Conservation (phyloP, 2,329 filamentous ascomycete species). For the Fusarium haematococcum region DNA sequence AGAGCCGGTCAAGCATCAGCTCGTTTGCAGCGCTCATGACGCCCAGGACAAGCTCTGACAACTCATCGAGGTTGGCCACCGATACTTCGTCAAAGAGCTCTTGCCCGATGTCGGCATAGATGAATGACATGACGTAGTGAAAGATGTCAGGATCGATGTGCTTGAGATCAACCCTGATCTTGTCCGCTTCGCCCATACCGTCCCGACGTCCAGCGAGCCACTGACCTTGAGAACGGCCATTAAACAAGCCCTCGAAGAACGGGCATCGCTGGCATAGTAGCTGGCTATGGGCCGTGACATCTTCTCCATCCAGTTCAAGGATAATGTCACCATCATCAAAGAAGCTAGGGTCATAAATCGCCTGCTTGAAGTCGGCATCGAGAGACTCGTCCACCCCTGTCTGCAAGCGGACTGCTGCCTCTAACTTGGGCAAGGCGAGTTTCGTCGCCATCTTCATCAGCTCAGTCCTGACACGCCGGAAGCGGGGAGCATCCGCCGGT, state of each 20-base stretch:
- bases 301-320: slow-evolving; percentile 81
- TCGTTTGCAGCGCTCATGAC: slow-evolving; percentile 93
- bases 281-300: slow-evolving; percentile 79
- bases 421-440: slow-evolving; percentile 77
- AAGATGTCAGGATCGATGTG: slow-evolving; percentile 83
- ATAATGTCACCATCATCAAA: slow-evolving; percentile 85
- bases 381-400: slow-evolving; percentile 72
- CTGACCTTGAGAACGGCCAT: slow-evolving; percentile 84
- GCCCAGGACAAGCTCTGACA: slow-evolving; percentile 90
- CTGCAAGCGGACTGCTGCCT: slow-evolving; percentile 83
- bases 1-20: slow-evolving; percentile 91
- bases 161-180: slow-evolving; percentile 80
- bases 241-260: slow-evolving; percentile 91
- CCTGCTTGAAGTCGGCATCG: slow-evolving; percentile 76
- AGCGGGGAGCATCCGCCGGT: slow-evolving; percentile 75
- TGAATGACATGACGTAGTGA: slow-evolving; percentile 78
- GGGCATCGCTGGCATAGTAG: slow-evolving; percentile 87
- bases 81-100: slow-evolving; percentile 85
- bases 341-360: slow-evolving; percentile 75
- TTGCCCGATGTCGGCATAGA: slow-evolving; percentile 86
- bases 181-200: slow-evolving; percentile 49
- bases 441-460: slow-evolving; percentile 86
- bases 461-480: slow-evolving; percentile 83
- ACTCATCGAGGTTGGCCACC: slow-evolving; percentile 79
- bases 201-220: slow-evolving; percentile 83